Evolutionary conservation across 2,329 filamentous ascomycete genomes (phyloP).

Genomic region (Paradendryphiella salina): DNA sequence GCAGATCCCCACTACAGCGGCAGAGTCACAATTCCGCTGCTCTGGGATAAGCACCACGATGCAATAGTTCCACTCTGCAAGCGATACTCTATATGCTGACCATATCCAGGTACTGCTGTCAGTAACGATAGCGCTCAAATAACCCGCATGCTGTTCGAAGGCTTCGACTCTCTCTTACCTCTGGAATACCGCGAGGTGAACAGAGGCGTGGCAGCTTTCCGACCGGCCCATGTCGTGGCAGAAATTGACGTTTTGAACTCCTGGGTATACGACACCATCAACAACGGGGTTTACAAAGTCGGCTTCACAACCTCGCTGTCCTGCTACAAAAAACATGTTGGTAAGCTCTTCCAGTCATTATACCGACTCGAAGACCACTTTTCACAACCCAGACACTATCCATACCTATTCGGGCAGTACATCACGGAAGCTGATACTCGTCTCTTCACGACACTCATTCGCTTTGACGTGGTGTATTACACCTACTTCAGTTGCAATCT

Average conservation of each 20-base stretch:
- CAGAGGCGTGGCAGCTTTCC: conserved; percentile 62
- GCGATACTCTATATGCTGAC: conserved; percentile 9
- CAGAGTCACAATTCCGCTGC: conserved; percentile 79
- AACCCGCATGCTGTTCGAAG: conserved; percentile 38
- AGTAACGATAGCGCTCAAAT: conserved; percentile 46
- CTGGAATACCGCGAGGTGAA: conserved; percentile 59
- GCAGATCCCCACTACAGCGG: conserved; percentile 57
- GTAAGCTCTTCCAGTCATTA: conserved; percentile 72
- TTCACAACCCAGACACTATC: conserved; percentile 52
- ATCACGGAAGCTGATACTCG: conserved; percentile 55
- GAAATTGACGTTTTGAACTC: conserved; percentile 76
- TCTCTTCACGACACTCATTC: conserved; percentile 61
- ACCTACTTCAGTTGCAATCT: conserved; percentile 75
- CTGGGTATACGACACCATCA: conserved; percentile 73
- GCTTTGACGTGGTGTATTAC: conserved; percentile 58
- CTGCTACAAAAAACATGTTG: conserved; percentile 77
- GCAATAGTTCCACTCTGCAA: not conserved
- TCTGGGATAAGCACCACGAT: conserved; percentile 68
- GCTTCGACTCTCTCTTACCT: conserved; percentile 41
- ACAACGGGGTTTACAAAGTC: conserved; percentile 61
- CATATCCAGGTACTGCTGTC: conserved; percentile 34
- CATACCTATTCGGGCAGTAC: conserved; percentile 73
- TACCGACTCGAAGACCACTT: conserved; percentile 77
- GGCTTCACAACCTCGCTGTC: conserved; percentile 84
- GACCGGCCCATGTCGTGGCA: conserved; percentile 64